These are phyloP conservation scores for Mallotus nudiflorus DNA, from an alignment of 345 rosid genomes.

Conservation along the genomic window DNA sequence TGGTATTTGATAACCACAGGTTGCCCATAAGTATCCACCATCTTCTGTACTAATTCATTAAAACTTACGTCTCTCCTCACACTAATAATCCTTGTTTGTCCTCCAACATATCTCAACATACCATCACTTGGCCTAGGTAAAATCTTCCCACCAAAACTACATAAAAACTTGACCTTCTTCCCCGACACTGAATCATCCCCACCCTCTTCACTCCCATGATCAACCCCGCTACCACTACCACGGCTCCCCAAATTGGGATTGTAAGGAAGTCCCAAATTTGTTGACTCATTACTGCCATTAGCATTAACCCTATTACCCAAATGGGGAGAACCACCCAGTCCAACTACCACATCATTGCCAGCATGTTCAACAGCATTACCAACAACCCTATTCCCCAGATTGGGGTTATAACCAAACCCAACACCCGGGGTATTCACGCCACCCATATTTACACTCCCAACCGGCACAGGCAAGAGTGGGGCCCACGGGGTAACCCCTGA, in stretches of 20 bases:
- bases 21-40: constrained; percentile 53
- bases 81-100: constrained; percentile 67
- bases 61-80: constrained; percentile 51
- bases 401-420: constrained; percentile 37
- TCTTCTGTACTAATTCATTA: constrained; percentile 55
- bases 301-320: constrained; percentile 32
- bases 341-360: constrained; percentile 35
- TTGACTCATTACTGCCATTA: constrained; percentile 30
- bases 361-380: constrained; percentile 50
- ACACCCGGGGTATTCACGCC: constrained; percentile 34
- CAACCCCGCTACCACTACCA: constrained; percentile 40
- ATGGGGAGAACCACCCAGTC: constrained; percentile 33
- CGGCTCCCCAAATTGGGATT: constrained; percentile 30
- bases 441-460: constrained; percentile 41
- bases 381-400: constrained; percentile 42
- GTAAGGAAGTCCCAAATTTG: constrained; percentile 7
- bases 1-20: constrained; percentile 66
- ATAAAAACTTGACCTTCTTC: constrained; percentile 65
- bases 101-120: constrained; percentile 71
- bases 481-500: constrained; percentile 39
- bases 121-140: constrained; percentile 83
- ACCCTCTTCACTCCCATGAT: constrained; percentile 53
- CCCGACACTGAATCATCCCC: constrained; percentile 54
- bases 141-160: constrained; percentile 78
- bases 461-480: constrained; percentile 31